phyloP scores from a whole-genome alignment of 2,329 filamentous ascomycete genomes.

The Leptographium radiaticola region DNA sequence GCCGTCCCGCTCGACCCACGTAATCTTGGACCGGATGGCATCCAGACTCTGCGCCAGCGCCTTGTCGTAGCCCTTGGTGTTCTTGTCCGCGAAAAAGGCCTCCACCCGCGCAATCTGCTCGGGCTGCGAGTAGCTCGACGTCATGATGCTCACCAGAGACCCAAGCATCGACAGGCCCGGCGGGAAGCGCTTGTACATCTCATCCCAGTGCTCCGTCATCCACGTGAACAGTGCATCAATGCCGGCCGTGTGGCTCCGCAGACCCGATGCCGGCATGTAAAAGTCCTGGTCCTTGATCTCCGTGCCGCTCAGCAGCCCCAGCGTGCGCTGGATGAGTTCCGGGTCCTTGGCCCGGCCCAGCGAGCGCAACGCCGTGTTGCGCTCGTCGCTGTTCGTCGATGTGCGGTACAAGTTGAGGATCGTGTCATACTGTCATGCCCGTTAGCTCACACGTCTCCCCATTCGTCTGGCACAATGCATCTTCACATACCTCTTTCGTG shows the following conservation, averaged over 20 bases:
- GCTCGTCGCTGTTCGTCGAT: conserved; percentile 70
- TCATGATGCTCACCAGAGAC: conserved; percentile 70
- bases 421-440: conserved; percentile 50
- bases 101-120: conserved; percentile 66
- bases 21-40: conserved; percentile 68
- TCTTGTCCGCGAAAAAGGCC: conserved; percentile 68
- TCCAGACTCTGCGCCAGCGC: conserved; percentile 84
- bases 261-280: conserved; percentile 71
- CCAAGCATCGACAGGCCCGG: conserved; percentile 80
- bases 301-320: conserved; percentile 60
- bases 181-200: conserved; percentile 65
- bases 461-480: background rate
- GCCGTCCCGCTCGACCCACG: conserved; percentile 65
- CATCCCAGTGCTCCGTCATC: conserved; percentile 83
- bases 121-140: conserved; percentile 63
- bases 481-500: conserved; percentile 53
- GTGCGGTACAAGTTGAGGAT: conserved; percentile 63
- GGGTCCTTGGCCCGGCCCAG: conserved; percentile 69
- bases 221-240: conserved; percentile 71
- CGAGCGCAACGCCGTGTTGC: conserved; percentile 76
- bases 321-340: conserved; percentile 67
- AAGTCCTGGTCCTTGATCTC: conserved; percentile 92
- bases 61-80: conserved; percentile 75
- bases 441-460: background rate
- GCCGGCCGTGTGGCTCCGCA: conserved; percentile 65